Percentiles rank a stretch among this genome's conserved stretches.
phyloP scores from a whole-genome alignment of 2,329 filamentous ascomycete genomes.

The Aspergillus pseudoviridinutans region DNA sequence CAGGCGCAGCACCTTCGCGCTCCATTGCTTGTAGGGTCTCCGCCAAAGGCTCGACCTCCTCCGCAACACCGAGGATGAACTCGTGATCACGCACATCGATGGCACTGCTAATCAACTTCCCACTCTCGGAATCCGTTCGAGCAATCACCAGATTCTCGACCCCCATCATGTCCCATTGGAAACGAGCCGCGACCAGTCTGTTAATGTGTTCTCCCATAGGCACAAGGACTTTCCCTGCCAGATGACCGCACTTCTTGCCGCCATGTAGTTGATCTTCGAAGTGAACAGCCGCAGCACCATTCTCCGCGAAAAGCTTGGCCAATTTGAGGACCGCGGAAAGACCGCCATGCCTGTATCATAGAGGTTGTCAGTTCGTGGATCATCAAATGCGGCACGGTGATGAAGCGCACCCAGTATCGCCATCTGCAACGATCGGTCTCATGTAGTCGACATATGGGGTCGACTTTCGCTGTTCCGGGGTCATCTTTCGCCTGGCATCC shows the following conservation, averaged over 20 bases:
- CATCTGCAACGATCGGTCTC: constrained; percentile 91
- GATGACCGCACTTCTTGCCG: constrained; percentile 96
- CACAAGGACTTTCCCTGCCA: constrained; percentile 93
- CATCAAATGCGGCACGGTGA: background rate
- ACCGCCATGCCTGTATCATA: constrained; percentile 67
- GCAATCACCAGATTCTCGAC: constrained; percentile 92
- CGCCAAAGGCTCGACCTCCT: constrained; percentile 74
- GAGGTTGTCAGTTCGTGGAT: background rate
- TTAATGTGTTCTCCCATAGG: constrained; percentile 96
- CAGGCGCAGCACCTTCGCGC: constrained; percentile 66
- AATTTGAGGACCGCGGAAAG: constrained; percentile 91
- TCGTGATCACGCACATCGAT: constrained; percentile 95
- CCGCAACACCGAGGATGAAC: constrained; percentile 84
- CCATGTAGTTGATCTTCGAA: constrained; percentile 98
- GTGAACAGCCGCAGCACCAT: constrained; percentile 91
- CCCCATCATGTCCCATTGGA: constrained; percentile 99
- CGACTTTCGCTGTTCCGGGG: constrained; percentile 63
- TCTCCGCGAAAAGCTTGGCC: constrained; percentile 95
- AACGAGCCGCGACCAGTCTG: constrained; percentile 81
- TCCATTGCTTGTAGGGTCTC: constrained; percentile 93
- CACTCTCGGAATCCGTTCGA: constrained; percentile 91
- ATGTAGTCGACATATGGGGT: constrained; percentile 89
- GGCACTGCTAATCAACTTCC: constrained; percentile 81
- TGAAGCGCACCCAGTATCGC: constrained; percentile 69
- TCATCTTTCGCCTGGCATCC: constrained; percentile 77